phyloP scores from a whole-genome alignment of 768 basidiomycete genomes.

The Naganishia randhawae region DNA sequence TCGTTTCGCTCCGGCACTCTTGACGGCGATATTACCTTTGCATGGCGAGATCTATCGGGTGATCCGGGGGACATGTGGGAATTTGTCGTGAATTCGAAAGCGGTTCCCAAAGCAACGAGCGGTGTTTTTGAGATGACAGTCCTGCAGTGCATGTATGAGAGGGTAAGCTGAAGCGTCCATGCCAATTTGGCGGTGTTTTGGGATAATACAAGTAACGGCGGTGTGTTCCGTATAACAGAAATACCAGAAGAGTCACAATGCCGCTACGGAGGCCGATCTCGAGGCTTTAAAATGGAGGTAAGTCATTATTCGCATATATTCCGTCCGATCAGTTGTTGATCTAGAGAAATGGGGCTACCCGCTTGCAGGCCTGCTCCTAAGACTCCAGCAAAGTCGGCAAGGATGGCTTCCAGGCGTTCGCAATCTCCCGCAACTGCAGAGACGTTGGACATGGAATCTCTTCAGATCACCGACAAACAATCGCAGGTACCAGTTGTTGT shows the following conservation, averaged over 20 bases:
- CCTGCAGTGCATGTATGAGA: constrained; percentile 92
- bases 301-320: constrained; percentile 49
- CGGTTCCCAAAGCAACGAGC: constrained; percentile 69
- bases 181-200: neutral
- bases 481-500: constrained; percentile 2
- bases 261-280: constrained; percentile 64
- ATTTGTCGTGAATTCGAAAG: constrained; percentile 63
- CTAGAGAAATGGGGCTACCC: neutral
- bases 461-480: constrained; percentile 27
- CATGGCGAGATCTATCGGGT: constrained; percentile 83
- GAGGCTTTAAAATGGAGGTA: constrained; percentile 78
- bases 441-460: constrained; percentile 35
- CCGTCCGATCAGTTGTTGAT: neutral
- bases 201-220: neutral
- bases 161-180: constrained; percentile 38
- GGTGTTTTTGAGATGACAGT: constrained; percentile 90
- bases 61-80: constrained; percentile 92
- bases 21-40: constrained; percentile 69
- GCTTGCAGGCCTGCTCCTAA: constrained; percentile 31
- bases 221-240: constrained; percentile 56
- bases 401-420: constrained; percentile 17
- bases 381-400: constrained; percentile 25
- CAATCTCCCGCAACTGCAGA: constrained; percentile 15
- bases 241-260: constrained; percentile 68
- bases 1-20: constrained; percentile 73